A percentile compares a stretch with the other conserved stretches of the same genome.
Evolutionary conservation across 257 asterid species (phyloP).

Genomic region (Rubia yunnanensis): DNA sequence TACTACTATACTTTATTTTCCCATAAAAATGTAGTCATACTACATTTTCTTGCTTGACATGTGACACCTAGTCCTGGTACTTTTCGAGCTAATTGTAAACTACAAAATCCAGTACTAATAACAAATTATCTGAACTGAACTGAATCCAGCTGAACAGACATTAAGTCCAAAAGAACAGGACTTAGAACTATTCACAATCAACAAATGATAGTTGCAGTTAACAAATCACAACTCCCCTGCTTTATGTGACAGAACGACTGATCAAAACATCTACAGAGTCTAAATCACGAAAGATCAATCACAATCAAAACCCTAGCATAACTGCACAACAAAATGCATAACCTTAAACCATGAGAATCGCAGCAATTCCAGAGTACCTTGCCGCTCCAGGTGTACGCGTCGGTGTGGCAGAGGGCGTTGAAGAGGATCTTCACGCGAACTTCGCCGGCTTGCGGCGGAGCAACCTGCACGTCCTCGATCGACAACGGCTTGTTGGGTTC

Average conservation of each 20-base stretch:
- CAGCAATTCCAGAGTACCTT: constrained; percentile 31
- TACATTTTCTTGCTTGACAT: neutral
- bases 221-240: neutral
- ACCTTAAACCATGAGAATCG: neutral
- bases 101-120: too few relatives aligned
- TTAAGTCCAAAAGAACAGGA: neutral
- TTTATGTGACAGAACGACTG: neutral
- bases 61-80: too few relatives aligned
- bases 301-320: neutral
- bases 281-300: neutral
- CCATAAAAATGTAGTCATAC: neutral
- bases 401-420: constrained; percentile 91
- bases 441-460: constrained; percentile 92
- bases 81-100: too few relatives aligned
- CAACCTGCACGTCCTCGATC: constrained; percentile 88
- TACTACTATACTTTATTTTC: too few relatives aligned
- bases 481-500: constrained; percentile 88
- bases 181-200: neutral
- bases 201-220: too few relatives aligned
- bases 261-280: neutral
- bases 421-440: constrained; percentile 68
- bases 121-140: neutral
- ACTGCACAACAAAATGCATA: neutral
- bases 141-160: neutral
- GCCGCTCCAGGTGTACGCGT: constrained; percentile 92